Percentiles rank a stretch among this genome's conserved stretches.
Conservation (phyloP, 169 alveolate genomes). For the Plasmodium coatneyi region DNA sequence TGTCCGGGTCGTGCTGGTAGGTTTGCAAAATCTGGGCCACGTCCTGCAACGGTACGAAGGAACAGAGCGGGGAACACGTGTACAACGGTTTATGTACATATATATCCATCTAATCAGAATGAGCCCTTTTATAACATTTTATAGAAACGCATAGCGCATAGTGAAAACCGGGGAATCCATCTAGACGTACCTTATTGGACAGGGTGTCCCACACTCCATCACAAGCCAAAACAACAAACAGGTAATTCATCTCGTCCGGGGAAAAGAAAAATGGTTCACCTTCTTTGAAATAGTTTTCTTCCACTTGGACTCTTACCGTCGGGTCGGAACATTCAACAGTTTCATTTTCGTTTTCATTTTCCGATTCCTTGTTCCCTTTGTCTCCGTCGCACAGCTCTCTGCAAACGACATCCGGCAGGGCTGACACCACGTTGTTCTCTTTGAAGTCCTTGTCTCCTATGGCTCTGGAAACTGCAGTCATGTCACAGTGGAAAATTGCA, state of each 20-base stretch:
- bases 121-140: not conserved
- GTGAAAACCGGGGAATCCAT: not conserved
- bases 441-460: constrained; percentile 72
- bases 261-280: constrained; percentile 27
- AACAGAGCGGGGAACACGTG: not conserved
- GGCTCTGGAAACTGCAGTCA: constrained; percentile 55
- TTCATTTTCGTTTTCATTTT: not conserved
- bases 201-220: constrained; percentile 75
- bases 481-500: not conserved
- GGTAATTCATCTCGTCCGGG: constrained; percentile 57
- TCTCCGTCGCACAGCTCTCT: constrained; percentile 32
- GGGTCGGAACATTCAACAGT: not conserved
- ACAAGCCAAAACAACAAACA: constrained; percentile 72
- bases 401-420: constrained; percentile 63
- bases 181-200: constrained; percentile 37
- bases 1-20: constrained; percentile 65
- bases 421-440: constrained; percentile 53
- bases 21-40: constrained; percentile 53
- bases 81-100: not conserved
- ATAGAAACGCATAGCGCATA: not conserved
- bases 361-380: not conserved
- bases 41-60: constrained; percentile 17
- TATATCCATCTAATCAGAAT: not conserved
- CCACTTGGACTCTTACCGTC: not conserved
- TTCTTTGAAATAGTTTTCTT: constrained; percentile 53